A percentile compares a stretch with the other conserved stretches of the same genome.
Conservation (phyloP, 2,329 filamentous ascomycete genomes). For the Penicillium corylophilum region DNA sequence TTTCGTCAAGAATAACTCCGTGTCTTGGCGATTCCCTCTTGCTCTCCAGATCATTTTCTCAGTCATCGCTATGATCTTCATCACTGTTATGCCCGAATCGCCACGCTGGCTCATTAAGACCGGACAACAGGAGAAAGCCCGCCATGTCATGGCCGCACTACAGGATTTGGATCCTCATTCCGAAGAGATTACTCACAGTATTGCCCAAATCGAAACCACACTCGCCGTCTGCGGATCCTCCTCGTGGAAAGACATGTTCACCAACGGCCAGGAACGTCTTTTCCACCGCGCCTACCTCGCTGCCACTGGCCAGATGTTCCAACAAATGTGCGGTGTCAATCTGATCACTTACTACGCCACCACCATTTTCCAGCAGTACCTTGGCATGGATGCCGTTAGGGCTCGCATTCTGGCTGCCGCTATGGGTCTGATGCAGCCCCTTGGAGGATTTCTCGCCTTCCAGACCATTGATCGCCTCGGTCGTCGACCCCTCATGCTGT, state of each 20-base stretch:
- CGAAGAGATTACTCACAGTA: slow-evolving; percentile 35
- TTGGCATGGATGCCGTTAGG: slow-evolving; percentile 20
- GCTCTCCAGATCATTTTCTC: slow-evolving; percentile 40
- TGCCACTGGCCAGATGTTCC: slow-evolving; percentile 36
- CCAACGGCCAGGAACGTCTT: slow-evolving; percentile 35
- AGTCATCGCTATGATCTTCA: slow-evolving; percentile 31
- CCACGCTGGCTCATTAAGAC: slow-evolving; percentile 51
- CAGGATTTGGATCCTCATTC: slow-evolving; percentile 45
- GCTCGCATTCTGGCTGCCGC: slow-evolving; percentile 31
- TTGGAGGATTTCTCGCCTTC: slow-evolving; percentile 47
- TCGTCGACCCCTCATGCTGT: slow-evolving; percentile 36
- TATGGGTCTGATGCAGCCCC: slow-evolving; percentile 31
- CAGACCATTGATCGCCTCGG: slow-evolving; percentile 48
- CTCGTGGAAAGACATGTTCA: slow-evolving; percentile 40
- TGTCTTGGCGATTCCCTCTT: slow-evolving; percentile 48
- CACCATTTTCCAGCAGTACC: slow-evolving; percentile 40
- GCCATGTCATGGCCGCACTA: slow-evolving; percentile 40
- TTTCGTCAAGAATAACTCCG: slow-evolving; percentile 35
- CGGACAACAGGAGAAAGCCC: slow-evolving; percentile 34
- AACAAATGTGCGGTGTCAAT: slow-evolving; percentile 40
- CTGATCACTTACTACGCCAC: slow-evolving; percentile 39
- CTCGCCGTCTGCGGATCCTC: slow-evolving; percentile 41
- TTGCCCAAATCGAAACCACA: slow-evolving; percentile 42
- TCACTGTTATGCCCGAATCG: slow-evolving; percentile 40
- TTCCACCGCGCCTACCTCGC: slow-evolving; percentile 37